These are phyloP conservation scores for Botrytis squamosa DNA, from an alignment of 2,329 filamentous ascomycete genomes.

Conservation along the genomic window DNA sequence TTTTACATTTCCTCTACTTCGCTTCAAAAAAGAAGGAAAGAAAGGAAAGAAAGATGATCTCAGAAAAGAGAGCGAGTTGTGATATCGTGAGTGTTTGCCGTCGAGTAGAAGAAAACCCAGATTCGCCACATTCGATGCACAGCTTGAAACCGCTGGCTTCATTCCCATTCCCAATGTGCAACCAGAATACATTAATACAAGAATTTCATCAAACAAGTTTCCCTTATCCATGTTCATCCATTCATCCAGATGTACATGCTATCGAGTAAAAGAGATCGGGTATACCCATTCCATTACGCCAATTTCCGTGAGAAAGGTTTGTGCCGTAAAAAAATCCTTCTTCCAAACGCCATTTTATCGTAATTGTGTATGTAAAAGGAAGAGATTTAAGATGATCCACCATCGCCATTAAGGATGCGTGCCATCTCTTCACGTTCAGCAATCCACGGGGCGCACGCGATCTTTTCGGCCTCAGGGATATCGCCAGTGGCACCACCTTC, in stretches of 20 bases:
- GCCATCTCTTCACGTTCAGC: constrained; percentile 14
- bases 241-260: constrained; percentile 7
- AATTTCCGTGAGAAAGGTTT: constrained; percentile 2
- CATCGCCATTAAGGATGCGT: background rate
- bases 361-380: background rate
- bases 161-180: constrained; percentile 1
- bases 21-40: background rate
- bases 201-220: constrained; percentile 13
- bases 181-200: background rate
- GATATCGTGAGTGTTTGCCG: constrained; percentile 2
- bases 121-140: background rate
- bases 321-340: constrained; percentile 4
- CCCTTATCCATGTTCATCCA: background rate
- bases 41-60: constrained; percentile 11
- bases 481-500: constrained; percentile 60
- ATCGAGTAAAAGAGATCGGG: constrained; percentile 15
- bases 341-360: background rate
- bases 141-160: background rate
- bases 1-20: background rate
- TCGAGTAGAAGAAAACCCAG: background rate
- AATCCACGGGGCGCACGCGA: constrained; percentile 1
- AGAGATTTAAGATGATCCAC: background rate
- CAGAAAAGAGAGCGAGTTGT: background rate
- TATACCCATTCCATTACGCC: constrained; percentile 16
- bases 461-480: constrained; percentile 38